Conservation (phyloP, 768 basidiomycete genomes). For the Sporobolomyces phaffii region DNA sequence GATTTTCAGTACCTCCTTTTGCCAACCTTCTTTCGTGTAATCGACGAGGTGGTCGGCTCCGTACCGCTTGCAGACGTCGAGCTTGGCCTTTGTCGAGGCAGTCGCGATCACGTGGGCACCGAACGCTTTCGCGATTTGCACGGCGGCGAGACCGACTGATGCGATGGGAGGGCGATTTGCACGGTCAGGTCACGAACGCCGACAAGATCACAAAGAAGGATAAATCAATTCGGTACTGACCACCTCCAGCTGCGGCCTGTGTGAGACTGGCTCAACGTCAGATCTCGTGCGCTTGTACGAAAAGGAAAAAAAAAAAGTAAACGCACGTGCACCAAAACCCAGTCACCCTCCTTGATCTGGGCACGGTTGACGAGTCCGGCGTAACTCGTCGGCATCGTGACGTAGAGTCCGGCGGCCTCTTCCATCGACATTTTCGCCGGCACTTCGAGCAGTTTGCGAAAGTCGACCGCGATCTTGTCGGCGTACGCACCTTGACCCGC, state of each 20-base stretch:
- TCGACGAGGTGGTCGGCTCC: constrained; percentile 80
- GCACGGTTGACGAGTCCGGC: constrained; percentile 84
- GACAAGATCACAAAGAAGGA: too few species aligned
- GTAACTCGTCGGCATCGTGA: constrained; percentile 79
- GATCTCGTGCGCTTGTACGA: constrained; percentile 60
- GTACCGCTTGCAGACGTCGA: constrained; percentile 65
- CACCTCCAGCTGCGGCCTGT: constrained; percentile 3
- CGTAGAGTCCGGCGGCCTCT: constrained; percentile 73
- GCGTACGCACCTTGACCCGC: constrained; percentile 70
- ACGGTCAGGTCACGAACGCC: too few species aligned
- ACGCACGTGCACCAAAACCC: constrained; percentile 67
- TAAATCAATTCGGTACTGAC: too few species aligned
- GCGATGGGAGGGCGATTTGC: too few species aligned
- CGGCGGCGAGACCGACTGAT: constrained; percentile 74
- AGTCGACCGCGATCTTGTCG: constrained; percentile 59
- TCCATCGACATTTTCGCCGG: constrained; percentile 73
- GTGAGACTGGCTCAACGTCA: constrained; percentile 80
- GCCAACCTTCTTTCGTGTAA: constrained; percentile 72
- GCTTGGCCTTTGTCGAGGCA: constrained; percentile 56
- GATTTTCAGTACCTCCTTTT: constrained; percentile 76
- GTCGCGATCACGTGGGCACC: constrained; percentile 95
- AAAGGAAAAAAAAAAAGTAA: neutral
- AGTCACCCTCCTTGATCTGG: constrained; percentile 73
- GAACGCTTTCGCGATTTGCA: constrained; percentile 86
- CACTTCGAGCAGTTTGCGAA: constrained; percentile 56